These are phyloP conservation scores for Salix caprea DNA, from an alignment of 345 rosid species.

Conservation along the genomic window DNA sequence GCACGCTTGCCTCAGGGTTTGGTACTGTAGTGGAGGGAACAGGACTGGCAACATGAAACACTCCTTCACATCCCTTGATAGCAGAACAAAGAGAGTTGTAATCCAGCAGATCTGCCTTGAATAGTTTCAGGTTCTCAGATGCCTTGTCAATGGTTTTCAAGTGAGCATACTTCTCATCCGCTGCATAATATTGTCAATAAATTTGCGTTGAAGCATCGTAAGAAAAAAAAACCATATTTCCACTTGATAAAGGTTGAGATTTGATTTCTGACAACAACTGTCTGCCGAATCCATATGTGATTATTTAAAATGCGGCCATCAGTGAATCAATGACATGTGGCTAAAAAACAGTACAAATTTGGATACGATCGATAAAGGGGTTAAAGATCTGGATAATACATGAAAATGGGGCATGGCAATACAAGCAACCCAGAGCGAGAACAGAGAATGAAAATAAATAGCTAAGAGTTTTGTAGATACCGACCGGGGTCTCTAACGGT, in stretches of 20 bases:
- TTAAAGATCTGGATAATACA: background rate
- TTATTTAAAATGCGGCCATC: background rate
- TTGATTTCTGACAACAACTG: background rate
- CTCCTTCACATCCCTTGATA: conserved; percentile 50
- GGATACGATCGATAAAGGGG: background rate
- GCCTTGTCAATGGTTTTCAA: conserved; percentile 47
- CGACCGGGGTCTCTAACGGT: conserved; percentile 48
- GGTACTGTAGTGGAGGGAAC: conserved; percentile 43
- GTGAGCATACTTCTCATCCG: conserved; percentile 48
- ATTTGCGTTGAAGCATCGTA: background rate
- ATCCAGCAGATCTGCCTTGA: conserved; percentile 60
- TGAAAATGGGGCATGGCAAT: background rate
- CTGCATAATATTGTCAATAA: conserved; percentile 17
- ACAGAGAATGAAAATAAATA: background rate
- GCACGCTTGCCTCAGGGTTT: conserved; percentile 32
- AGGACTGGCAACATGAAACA: conserved; percentile 69
- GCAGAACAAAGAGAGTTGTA: conserved; percentile 43
- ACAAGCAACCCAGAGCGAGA: no score
- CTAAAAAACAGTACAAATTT: background rate
- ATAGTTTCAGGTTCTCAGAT: conserved; percentile 53
- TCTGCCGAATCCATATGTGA: background rate
- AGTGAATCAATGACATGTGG: no score
- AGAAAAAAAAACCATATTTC: background rate
- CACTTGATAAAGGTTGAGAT: no score
- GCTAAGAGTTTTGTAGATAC: background rate